phyloP scores from a whole-genome alignment of 2,329 filamentous ascomycete genomes.

The Calonectria hongkongensis region DNA sequence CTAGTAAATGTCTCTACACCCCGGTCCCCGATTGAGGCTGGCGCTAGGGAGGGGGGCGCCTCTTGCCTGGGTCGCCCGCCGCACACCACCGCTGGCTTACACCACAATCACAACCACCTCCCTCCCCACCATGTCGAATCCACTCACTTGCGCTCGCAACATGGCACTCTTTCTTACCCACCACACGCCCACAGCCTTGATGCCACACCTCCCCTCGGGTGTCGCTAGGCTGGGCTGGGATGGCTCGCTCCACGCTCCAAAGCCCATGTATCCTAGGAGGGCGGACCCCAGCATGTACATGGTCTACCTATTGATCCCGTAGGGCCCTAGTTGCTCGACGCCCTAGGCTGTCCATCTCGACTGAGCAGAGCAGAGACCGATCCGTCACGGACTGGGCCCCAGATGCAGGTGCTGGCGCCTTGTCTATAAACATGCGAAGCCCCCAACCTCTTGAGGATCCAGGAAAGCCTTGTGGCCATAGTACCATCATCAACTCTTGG shows the following conservation, averaged over 20 bases:
- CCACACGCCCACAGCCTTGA: slow-evolving; percentile 31
- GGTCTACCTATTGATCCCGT: slow-evolving; percentile 40
- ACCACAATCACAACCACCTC: slow-evolving; percentile 15
- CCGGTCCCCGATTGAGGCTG: slow-evolving; percentile 45
- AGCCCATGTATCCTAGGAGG: slow-evolving; percentile 46
- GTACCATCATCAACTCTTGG: slow-evolving; percentile 30
- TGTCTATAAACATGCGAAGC: slow-evolving; percentile 55
- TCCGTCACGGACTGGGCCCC: slow-evolving; percentile 52
- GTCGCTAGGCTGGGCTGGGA: slow-evolving; percentile 39
- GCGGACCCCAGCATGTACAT: slow-evolving; percentile 40
- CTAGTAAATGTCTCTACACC: slow-evolving; percentile 41
- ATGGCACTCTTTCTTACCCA: slow-evolving; percentile 32
- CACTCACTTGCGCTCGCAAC: slow-evolving; percentile 24
- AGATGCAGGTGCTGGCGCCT: slow-evolving; percentile 54
- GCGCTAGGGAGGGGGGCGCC: slow-evolving; percentile 32
- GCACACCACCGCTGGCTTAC: slow-evolving; percentile 30
- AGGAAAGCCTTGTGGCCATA: slow-evolving; percentile 48
- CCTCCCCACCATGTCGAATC: slow-evolving; percentile 16
- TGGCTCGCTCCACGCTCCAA: slow-evolving; percentile 38
- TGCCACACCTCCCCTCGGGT: slow-evolving; percentile 39
- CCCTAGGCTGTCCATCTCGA: slow-evolving; percentile 43
- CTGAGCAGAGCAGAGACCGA: slow-evolving; percentile 49
- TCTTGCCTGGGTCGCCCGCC: slow-evolving; percentile 35
- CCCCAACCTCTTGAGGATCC: slow-evolving; percentile 48
- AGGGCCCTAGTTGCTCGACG: slow-evolving; percentile 46